These are phyloP conservation scores for Citrus cavaleriei DNA, from an alignment of 345 rosid genomes.

Conservation along the genomic window DNA sequence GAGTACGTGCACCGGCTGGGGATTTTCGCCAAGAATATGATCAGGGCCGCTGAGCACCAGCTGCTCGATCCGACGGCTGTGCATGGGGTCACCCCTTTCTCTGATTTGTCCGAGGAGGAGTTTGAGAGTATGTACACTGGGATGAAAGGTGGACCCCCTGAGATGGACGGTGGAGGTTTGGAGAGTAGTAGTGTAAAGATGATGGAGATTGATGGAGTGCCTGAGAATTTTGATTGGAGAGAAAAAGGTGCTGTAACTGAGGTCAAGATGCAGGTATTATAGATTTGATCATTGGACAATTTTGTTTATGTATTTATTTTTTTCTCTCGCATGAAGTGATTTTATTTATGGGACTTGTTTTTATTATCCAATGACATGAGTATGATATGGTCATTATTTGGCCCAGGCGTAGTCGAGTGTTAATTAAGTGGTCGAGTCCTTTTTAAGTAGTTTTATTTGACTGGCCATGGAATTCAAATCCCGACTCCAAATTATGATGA, in stretches of 20 bases:
- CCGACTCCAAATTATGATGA: too few species aligned
- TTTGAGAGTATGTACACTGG: conserved; percentile 64
- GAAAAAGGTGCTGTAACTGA: conserved; percentile 86
- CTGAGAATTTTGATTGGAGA: conserved; percentile 80
- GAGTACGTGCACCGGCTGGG: conserved; percentile 73
- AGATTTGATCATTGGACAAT: background rate
- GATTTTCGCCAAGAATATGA: conserved; percentile 61
- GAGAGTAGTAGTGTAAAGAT: background rate
- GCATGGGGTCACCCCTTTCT: conserved; percentile 79
- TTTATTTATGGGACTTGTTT: too few species aligned
- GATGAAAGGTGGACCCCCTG: conserved; percentile 20
- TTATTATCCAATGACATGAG: too few species aligned
- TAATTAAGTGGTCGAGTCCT: too few species aligned
- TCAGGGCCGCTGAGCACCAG: conserved; percentile 80
- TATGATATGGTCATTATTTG: too few species aligned
- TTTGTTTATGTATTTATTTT: too few species aligned
- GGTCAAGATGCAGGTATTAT: conserved; percentile 70
- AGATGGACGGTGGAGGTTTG: background rate
- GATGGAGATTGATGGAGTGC: conserved; percentile 49
- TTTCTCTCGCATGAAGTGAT: background rate
- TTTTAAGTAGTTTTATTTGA: too few species aligned
- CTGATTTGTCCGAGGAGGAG: conserved; percentile 76
- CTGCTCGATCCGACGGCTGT: conserved; percentile 65
- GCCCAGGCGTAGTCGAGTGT: too few species aligned
- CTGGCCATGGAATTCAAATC: accelerated